Base-by-base conservation (phyloP, 164 flowering plant species). In the Vitis riparia region DNA sequence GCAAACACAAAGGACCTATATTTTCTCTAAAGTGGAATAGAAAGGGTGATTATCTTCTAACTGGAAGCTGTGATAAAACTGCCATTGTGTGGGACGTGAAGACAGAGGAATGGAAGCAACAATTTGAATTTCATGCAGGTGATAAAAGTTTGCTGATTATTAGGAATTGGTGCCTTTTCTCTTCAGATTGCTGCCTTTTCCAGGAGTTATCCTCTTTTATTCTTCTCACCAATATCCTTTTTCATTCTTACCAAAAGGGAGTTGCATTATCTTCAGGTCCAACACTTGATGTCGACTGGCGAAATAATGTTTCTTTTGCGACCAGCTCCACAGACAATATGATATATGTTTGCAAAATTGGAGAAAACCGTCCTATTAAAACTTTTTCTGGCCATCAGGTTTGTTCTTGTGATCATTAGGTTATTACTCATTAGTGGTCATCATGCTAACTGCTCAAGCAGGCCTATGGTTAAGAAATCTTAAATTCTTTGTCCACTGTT, bases 271-370 rank as follows among this genome's bases (percentile, higher is more conserved):
- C 37, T 67, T 23, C 77, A 95, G 99, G 96, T 70, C 98, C 99
- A 75, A 87, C 92, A 15, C 97, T 95, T 76, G 99, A 95, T 85
- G 99, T 95, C 77, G 99, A 95, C 71, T 95, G 99, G 99, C 83
- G 97, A 67, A 91, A 86, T 78, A 91, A 90, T 86, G 78, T 65
- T 65, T 86, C 96, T 17, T 95, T 95, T 81, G 99, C 99, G 37
- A 91, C 98, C 5, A 90, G 98, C 75, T 95, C 99, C 50, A 92
- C 98, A 6, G 99, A 95, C 77, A 81, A 73, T 67, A 91, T 87
- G 99, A 95, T 95, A 52, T 85, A 90, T 89, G 97, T 95, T 62
- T 95, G 97, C 81, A 93, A 93, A 84, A 82, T 95, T 76, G 98
- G 97, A 52, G 99, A 93, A 67, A 84, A 58, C 61, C 86, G 82